Percentiles rank a stretch among this genome's conserved stretches.
Conservation (phyloP, 345 rosid genomes). For the Capsella bursapastoris region DNA sequence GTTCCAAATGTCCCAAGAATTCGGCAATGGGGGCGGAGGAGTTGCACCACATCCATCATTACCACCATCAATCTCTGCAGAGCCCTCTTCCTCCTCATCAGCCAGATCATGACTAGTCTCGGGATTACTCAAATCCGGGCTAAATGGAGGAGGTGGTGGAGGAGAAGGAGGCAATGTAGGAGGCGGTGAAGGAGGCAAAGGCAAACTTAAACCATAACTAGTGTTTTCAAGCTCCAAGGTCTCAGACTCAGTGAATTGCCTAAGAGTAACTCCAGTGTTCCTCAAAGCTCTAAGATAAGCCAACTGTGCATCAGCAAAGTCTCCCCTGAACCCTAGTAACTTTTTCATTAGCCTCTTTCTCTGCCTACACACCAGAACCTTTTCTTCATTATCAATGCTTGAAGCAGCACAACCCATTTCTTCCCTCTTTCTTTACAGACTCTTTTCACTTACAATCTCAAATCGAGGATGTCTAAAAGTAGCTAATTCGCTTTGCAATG, state of each 20-base stretch:
- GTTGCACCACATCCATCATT: slow-evolving; percentile 45
- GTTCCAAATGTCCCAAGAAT: slow-evolving; percentile 65
- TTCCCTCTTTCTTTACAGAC: slow-evolving; percentile 13
- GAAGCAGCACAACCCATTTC: slow-evolving; percentile 93
- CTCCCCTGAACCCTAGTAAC: slow-evolving; percentile 63
- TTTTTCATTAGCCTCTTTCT: slow-evolving; percentile 86
- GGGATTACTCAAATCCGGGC: slow-evolving; percentile 58
- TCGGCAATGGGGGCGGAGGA: slow-evolving; percentile 52
- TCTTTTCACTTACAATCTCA: slow-evolving; percentile 15
- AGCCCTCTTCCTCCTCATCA: slow-evolving; percentile 45
- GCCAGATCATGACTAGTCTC: slow-evolving; percentile 39
- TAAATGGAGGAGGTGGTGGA: slow-evolving; percentile 64
- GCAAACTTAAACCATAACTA: slow-evolving; percentile 44
- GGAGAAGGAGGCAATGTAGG: slow-evolving; percentile 83
- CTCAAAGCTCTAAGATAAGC: slow-evolving; percentile 80
- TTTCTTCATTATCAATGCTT: slow-evolving; percentile 78
- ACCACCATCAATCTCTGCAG: slow-evolving; percentile 48
- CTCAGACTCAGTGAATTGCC: slow-evolving; percentile 92
- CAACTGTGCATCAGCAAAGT: slow-evolving; percentile 81
- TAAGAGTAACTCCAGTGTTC: slow-evolving; percentile 86
- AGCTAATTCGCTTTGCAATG: slow-evolving; percentile 14
- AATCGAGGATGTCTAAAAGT: slow-evolving; percentile 18
- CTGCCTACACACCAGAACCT: slow-evolving; percentile 72
- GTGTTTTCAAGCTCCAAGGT: slow-evolving; percentile 67
- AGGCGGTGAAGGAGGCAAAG: slow-evolving; percentile 62